Percentiles rank a stretch among this genome's conserved stretches.
Conservation (phyloP, 441 rosid species). For the Syzygium malaccense region DNA sequence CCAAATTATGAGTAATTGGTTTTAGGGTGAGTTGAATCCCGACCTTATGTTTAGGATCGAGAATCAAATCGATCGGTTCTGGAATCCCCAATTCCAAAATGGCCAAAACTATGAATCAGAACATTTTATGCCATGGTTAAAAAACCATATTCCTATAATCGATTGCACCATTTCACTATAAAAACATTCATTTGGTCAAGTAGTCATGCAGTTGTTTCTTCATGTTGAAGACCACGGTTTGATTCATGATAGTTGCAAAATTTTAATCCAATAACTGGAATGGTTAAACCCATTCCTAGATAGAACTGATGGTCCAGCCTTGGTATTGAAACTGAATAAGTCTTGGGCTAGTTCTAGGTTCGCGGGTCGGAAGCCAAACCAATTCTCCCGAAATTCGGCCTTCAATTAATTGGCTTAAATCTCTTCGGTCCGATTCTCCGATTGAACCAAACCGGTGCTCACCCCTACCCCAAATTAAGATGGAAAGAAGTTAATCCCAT, state of each 20-base stretch:
- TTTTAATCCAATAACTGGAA: background rate
- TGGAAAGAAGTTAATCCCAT: background rate
- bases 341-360: background rate
- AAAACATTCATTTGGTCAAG: background rate
- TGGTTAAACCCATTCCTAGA: background rate
- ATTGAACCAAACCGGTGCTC: background rate
- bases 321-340: background rate
- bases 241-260: background rate
- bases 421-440: fast-evolving
- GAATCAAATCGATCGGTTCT: fast-evolving
- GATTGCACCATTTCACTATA: background rate
- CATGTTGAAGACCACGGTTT: fast-evolving
- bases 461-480: background rate
- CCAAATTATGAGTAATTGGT: background rate
- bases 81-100: background rate
- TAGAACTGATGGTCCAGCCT: fast-evolving
- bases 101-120: fast-evolving
- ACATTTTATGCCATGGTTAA: background rate
- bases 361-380: fast-evolving
- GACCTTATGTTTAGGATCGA: background rate
- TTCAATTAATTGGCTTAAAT: background rate
- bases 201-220: background rate
- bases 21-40: background rate
- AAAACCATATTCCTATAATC: background rate
- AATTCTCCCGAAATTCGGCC: fast-evolving